phyloP scores from a whole-genome alignment of 495 filamentous ascomycete species.

The Penicillium fimorum region DNA sequence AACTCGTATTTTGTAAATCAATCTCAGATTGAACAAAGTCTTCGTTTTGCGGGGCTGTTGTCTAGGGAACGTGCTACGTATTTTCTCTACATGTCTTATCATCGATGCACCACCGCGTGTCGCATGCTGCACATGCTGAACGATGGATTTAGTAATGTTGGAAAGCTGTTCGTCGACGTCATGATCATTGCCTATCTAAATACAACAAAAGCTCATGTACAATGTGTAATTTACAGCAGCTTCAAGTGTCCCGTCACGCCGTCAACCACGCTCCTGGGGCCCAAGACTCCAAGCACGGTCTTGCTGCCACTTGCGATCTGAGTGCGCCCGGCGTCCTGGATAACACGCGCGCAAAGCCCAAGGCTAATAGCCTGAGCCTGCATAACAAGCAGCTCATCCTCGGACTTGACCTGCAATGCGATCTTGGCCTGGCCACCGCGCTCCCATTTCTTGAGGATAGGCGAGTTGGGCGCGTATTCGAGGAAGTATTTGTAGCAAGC shows the following conservation, averaged over 20 bases:
- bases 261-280: conserved; percentile 83
- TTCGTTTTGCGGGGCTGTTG: background rate
- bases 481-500: conserved; percentile 89
- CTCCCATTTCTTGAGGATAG: conserved; percentile 85
- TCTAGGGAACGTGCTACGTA: background rate
- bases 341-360: conserved; percentile 82
- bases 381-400: conserved; percentile 77
- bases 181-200: conserved; percentile 27
- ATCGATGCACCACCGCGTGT: background rate
- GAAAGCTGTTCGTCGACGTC: conserved; percentile 22
- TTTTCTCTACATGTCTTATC: too few relatives aligned
- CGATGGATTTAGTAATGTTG: background rate
- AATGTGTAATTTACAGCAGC: conserved; percentile 59
- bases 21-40: background rate
- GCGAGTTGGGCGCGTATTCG: conserved; percentile 52
- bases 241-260: conserved; percentile 85
- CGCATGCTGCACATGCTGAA: background rate
- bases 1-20: conserved; percentile 4
- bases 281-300: conserved; percentile 88
- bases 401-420: conserved; percentile 75
- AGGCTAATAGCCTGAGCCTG: conserved; percentile 77
- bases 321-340: conserved; percentile 93
- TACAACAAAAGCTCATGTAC: conserved; percentile 9
- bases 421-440: conserved; percentile 83
- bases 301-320: conserved; percentile 92